Evolutionary conservation across 495 filamentous ascomycete genomes (phyloP).

Genomic region (Geoglossum glabrum): DNA sequence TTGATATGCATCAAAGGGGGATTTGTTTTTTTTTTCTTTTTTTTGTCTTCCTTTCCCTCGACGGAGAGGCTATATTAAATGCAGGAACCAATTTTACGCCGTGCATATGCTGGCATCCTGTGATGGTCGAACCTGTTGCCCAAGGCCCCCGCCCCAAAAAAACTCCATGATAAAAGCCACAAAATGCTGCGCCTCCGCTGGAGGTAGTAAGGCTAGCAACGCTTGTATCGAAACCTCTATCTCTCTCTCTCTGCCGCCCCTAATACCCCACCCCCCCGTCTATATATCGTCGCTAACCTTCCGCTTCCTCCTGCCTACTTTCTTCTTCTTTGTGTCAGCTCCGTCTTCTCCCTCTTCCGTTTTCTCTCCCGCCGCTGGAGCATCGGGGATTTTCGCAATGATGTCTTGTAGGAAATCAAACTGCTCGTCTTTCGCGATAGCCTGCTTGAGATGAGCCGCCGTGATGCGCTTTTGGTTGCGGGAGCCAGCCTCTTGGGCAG

Average conservation of each 20-base stretch:
- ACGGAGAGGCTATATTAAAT: neutral
- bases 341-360: constrained; percentile 23
- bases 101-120: neutral
- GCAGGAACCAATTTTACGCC: constrained; percentile 1
- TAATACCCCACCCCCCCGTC: neutral
- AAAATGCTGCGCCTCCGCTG: neutral
- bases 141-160: neutral
- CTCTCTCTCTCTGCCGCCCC: neutral
- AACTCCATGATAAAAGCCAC: constrained; percentile 2
- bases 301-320: constrained; percentile 4
- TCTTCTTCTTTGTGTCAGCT: constrained; percentile 4
- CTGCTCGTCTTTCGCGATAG: constrained; percentile 64
- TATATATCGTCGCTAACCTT: constrained; percentile 6
- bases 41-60: no score
- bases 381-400: constrained; percentile 66
- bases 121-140: neutral
- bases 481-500: constrained; percentile 60
- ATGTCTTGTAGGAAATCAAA: constrained; percentile 91
- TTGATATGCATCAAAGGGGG: no score
- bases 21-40: no score
- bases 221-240: neutral
- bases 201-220: neutral
- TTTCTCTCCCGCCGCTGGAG: constrained; percentile 30
- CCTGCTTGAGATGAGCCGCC: constrained; percentile 74
- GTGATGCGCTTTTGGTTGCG: constrained; percentile 77